Evolutionary conservation across 257 asterid genomes (phyloP), one percentile per base, ranked within the genome.

Genomic region (Forsythia suspensa): DNA sequence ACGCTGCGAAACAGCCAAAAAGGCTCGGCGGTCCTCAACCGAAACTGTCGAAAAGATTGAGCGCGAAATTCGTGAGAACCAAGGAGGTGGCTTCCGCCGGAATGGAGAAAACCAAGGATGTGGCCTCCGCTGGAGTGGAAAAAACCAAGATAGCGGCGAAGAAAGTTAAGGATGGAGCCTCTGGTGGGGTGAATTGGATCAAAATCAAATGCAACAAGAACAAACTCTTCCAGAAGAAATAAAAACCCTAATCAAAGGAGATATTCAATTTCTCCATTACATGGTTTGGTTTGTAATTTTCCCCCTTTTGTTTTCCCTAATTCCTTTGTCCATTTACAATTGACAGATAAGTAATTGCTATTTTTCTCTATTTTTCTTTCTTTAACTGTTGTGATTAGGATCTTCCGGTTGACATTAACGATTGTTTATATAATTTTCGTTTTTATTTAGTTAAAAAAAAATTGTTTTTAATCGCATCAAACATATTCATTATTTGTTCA

Each of bases 141-240:
- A 90, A 86, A 79, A 86, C 95, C 8, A 89, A 92, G 77, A 90
- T 84, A 70, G 92, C 65, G 52, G 92, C 94, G 74, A 85, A 79
- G 77, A 90, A 90, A 72, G 86, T 88, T 29, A 90, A 88, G 84
- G 91, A 86, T 0, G 91, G 90, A 38, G 90, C 90, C 37, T 51
- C 81, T 20, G 70, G 52, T 48, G 73, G 74, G 20, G 80, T 76
- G 12, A 66, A 44, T 44, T 65, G 80, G 80, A 76, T 76, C 59
- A 85, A 82, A 52, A 71, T 82, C 77, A 84, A 82, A 80, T 87
- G 77, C 77, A 85, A 85, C 83, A 83, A 82, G 75, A 81, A 71
- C 74, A 92, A 90, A 81, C 86, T 87, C 44, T 75, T 82, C 70
- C 87, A 82, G 78, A 92, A 91, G 86, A 89, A 91, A 82, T 85